Conservation (phyloP, 345 rosid species). For the Iberis pinnata region DNA sequence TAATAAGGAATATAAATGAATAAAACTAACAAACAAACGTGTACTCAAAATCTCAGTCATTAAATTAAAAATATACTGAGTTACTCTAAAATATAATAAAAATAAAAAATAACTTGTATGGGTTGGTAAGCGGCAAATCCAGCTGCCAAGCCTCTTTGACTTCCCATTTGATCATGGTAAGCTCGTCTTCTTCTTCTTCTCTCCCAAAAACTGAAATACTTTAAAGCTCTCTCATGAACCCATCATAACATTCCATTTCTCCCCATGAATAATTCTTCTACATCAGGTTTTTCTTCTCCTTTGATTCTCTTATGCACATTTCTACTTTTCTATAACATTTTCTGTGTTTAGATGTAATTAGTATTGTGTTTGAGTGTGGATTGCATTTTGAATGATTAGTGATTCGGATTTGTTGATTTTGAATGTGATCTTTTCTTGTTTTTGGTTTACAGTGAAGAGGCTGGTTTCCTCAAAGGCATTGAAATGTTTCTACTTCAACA, state of each 20-base stretch:
- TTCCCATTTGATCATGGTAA: conserved; percentile 34
- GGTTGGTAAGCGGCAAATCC: conserved; percentile 52
- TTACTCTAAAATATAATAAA: background rate
- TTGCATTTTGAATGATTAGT: background rate
- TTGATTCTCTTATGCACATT: too few relatives aligned
- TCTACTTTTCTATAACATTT: too few relatives aligned
- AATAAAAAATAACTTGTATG: conserved; percentile 14
- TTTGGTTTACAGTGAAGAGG: conserved; percentile 29
- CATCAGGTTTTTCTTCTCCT: conserved; percentile 17
- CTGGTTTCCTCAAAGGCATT: conserved; percentile 34
- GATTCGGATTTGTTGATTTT: background rate
- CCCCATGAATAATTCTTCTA: conserved; percentile 24
- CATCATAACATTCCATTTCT: conserved; percentile 19
- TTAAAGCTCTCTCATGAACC: conserved; percentile 27
- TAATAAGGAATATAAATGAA: background rate
- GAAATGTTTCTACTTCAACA: conserved; percentile 61
- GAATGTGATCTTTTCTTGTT: background rate
- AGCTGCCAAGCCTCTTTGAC: conserved; percentile 51
- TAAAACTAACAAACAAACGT: conserved; percentile 8
- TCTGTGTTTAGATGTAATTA: background rate
- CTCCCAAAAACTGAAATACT: background rate
- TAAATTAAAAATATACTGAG: conserved; percentile 8
- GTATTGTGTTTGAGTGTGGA: background rate
- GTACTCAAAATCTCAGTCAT: background rate
- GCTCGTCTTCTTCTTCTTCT: conserved; percentile 31